Evolutionary conservation across 2,329 filamentous ascomycete genomes (phyloP), one percentile per base, ranked within the genome.

Genomic region (Sclerotinia subarctica): DNA sequence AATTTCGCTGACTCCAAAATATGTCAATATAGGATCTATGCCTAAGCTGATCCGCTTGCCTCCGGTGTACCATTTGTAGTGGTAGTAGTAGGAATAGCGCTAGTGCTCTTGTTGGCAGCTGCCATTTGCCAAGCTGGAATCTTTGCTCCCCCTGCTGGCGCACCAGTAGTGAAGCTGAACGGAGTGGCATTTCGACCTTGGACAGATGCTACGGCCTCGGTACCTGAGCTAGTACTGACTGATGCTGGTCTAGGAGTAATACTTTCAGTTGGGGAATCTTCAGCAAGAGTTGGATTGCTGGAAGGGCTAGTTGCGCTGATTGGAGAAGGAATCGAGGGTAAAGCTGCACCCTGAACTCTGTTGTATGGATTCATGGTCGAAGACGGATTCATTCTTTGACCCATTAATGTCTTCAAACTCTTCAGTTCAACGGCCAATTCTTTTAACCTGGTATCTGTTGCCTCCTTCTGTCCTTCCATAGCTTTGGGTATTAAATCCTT

Each of bases 401-500:
- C 82, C 74, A 99, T 87, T 65, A 99, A 83, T 2, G 92, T 91
- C 85, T 97, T 98, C 75, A 99, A 82, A 78, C 94, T 97, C 82
- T 91, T 93, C 74, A 99, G 84, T 80, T 99, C 95, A 8, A 84
- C 86, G 73, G 92, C 91, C 72, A 99, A 86, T 74, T 98, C 95
- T 78, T 89, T 90, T 69, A 99, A 82, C 60, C 93, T 86, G 72
- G 83, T 86, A 77, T 98, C 94, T 35, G 91, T 92, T 66, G 88
- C 84, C 70, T 94, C 91, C 80, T 94, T 94, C 77, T 97, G 93
- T 65, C 90, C 90, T 71, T 95, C 89, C 75, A 99, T 86, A 2
- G 94, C 94, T 78, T 91, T 92, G 10, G 96, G 95, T 66, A 99
- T 93, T 64, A 91, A 83, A 72, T 94, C 91, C 78, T 94, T 91